phyloP scores from a whole-genome alignment of 1,284 basidiomycete genomes.

The Naganishia liquefaciens region DNA sequence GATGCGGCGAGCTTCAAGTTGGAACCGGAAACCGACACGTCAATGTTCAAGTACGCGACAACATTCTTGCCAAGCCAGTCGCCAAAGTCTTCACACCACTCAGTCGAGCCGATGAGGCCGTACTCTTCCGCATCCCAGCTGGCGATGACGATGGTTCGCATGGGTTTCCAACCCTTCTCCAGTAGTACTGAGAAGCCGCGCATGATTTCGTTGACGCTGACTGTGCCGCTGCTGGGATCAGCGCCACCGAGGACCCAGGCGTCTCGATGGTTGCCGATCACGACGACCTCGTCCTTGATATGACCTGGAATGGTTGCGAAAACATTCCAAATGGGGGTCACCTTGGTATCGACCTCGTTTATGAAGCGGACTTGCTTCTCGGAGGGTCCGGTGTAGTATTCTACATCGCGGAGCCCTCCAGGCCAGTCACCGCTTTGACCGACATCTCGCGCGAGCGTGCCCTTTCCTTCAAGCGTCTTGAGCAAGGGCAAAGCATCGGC shows the following conservation, averaged over 20 bases:
- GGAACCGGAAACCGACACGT: constrained; percentile 70
- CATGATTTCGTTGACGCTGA: constrained; percentile 78
- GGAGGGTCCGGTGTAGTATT: constrained; percentile 59
- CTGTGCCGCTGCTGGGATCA: constrained; percentile 88
- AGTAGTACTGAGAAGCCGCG: constrained; percentile 76
- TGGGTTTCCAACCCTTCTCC: constrained; percentile 78
- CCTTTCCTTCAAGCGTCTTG: constrained; percentile 51
- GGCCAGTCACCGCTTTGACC: constrained; percentile 50
- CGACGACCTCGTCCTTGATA: constrained; percentile 78
- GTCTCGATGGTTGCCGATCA: constrained; percentile 85
- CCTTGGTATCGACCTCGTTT: constrained; percentile 67
- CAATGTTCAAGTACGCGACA: constrained; percentile 83
- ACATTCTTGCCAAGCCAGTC: constrained; percentile 72
- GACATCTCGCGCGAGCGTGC: constrained; percentile 46
- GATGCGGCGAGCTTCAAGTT: constrained; percentile 57
- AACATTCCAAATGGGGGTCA: constrained; percentile 65
- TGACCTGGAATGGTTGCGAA: constrained; percentile 88
- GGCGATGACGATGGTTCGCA: constrained; percentile 82
- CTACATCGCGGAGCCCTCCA: constrained; percentile 56
- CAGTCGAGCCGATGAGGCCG: constrained; percentile 81
- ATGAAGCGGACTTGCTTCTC: constrained; percentile 55
- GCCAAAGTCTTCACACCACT: constrained; percentile 86
- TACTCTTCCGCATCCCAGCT: constrained; percentile 93
- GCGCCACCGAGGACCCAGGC: constrained; percentile 67
- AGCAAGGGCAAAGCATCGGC: constrained; percentile 58